Evolutionary conservation across 345 rosid genomes (phyloP), one percentile per base, ranked within the genome.

Genomic region (Excoecaria agallocha): DNA sequence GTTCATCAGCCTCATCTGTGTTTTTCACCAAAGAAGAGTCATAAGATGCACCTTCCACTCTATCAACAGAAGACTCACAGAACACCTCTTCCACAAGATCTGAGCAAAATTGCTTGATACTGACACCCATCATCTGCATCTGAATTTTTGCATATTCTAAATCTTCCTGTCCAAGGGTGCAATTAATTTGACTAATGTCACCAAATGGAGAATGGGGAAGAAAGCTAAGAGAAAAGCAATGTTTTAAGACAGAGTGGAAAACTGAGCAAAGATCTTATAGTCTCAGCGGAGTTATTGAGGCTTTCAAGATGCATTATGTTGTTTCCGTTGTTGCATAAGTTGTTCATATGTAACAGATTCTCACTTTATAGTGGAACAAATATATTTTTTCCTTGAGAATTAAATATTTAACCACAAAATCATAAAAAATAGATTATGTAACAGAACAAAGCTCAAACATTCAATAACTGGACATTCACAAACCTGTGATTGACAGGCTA

Each of bases 21-120:
- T 73, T 66, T 43, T 41, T 71, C 8, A 52, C 51, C 22, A 25
- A 55, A 60, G 74, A 35, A 24, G 35, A 58, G 51, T 65, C 63
- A 60, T 15, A 19, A 62, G 73, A 10, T 39, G 48, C 48, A 43
- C 10, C 48, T 43, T 43, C 48, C 48, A 43, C 48, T 43, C 10
- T 1, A 10, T 3, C 6, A 43, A 43, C 48, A 43, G 48, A 43
- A 43, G 48, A 43, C 48, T 43, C 10, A 43, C 1, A 4, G 48
- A 43, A 43, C 8, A 43, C 48, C 48, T 43, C 48, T 43, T 43
- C 10, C 48, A 43, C 48, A 43, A 43, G 10, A 8, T 43, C 48
- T 6, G 48, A 43, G 48, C 48, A 43, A 43, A 43, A 43, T 43
- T 43, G 48, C 48, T 43, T 43, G 48, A 43, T 43, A 5, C 10